Base-by-base conservation (phyloP, 2,329 filamentous ascomycete genomes). In the Neofusicoccum parvum region DNA sequence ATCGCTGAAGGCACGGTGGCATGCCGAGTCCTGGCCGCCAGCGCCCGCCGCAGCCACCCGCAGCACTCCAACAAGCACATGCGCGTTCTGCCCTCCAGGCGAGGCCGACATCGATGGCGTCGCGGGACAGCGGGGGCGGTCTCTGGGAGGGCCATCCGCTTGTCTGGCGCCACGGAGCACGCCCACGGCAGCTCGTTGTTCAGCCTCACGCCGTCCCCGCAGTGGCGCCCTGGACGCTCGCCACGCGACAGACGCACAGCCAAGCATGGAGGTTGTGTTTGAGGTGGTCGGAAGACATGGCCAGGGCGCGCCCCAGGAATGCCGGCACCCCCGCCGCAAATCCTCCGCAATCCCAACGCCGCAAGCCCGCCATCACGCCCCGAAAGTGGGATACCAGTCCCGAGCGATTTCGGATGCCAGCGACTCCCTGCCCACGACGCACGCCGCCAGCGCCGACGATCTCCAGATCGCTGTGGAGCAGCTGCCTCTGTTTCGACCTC, bases 401-500 rank as follows among this genome's bases (percentile, higher is more conserved):
- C 5, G 17, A 48, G 56, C 56, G 56, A 48, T 23, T 60, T 60
- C 56, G 56, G 56, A 60, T 36, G 43, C n/a, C 41, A 20, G 11
- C 56, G 7, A 12, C 53, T 39, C 53, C 51, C 53, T 58, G 34
- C 4, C 39, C 37, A 39, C 6, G 14, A 11, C 37, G 9, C 54
- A 43, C 14, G 11, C 5, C 10, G n/a, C 32, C 41, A 37, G 36
- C n/a, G 32, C 56, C 56, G 56, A n/a, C 32, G 32, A 20, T 49
- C 56, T 60, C 56, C 56, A 53, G 56, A 60, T 60, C 56, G 41
- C 15, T 60, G 56, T 60, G 41, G 41, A 46, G 56, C 43, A 37
- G n/a, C 15, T n/a, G 32, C 56, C 17, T 48, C 43, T 48, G 56
- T 60, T 48, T 37, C 56, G 27, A 49, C 43, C 27, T 48, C 56